Evolutionary conservation across 768 basidiomycete genomes (phyloP).

Genomic region (Roridomyces roridus): DNA sequence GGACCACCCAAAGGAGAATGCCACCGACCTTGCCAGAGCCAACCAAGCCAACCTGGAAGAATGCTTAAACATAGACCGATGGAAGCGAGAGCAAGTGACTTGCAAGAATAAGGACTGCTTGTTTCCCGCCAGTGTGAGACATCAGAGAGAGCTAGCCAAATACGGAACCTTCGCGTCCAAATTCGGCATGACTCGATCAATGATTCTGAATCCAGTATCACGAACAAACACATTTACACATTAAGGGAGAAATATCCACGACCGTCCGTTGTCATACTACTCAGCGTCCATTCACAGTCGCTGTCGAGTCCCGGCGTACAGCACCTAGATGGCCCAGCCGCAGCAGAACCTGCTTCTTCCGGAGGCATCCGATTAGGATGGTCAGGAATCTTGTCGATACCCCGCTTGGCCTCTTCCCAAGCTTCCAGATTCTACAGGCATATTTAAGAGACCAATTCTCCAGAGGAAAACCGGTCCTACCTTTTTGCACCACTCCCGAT

Average conservation of each 20-base stretch:
- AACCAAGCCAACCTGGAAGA: slow-evolving; percentile 41
- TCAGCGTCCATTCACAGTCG: slow-evolving; percentile 72
- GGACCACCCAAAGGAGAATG: background rate
- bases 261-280: slow-evolving; percentile 11
- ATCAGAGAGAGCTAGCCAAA: too few relatives aligned
- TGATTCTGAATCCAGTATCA: too few relatives aligned
- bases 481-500: slow-evolving; percentile 97
- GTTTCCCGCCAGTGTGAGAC: slow-evolving; percentile 37
- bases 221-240: too few relatives aligned
- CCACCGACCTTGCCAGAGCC: slow-evolving; percentile 72
- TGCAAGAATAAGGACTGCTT: slow-evolving; percentile 72
- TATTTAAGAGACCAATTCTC: slow-evolving; percentile 20
- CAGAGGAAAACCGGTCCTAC: slow-evolving; percentile 44
- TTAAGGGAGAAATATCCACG: slow-evolving; percentile 21
- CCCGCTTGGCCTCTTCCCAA: slow-evolving; percentile 95
- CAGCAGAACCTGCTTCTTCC: slow-evolving; percentile 39
- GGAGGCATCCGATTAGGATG: slow-evolving; percentile 80
- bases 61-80: too few relatives aligned
- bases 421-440: slow-evolving; percentile 85
- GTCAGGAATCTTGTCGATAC: slow-evolving; percentile 88
- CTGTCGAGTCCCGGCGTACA: slow-evolving; percentile 68
- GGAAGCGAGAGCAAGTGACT: slow-evolving; percentile 40
- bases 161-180: too few relatives aligned
- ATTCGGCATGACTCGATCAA: background rate
- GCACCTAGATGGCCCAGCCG: slow-evolving; percentile 42